Evolutionary conservation across 495 filamentous ascomycete species (phyloP).

Genomic region (Penicillium argentinense): DNA sequence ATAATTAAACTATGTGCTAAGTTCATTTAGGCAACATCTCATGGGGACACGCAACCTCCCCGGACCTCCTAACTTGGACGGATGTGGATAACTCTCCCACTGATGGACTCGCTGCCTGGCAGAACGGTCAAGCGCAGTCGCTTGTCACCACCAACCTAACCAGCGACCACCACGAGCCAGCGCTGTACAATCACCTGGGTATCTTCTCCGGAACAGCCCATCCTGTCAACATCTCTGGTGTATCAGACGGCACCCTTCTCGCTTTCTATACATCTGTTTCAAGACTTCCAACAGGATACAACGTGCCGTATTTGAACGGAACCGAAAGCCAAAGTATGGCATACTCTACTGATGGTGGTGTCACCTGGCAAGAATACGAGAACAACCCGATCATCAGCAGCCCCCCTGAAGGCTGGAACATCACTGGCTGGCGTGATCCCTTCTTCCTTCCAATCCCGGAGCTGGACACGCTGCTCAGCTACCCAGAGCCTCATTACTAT

Average conservation of each 20-base stretch:
- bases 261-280: conserved; percentile 15
- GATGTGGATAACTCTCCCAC: conserved; percentile 13
- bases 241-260: conserved; percentile 12
- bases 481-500: conserved; percentile 15
- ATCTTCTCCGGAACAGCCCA: conserved; percentile 15
- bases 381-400: conserved; percentile 14
- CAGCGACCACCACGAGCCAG: conserved; percentile 12
- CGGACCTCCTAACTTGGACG: conserved; percentile 14
- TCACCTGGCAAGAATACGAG: conserved; percentile 16
- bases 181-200: conserved; percentile 15
- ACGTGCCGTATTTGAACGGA: conserved; percentile 7
- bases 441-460: conserved; percentile 11
- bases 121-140: conserved; percentile 14
- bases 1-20: no score
- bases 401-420: conserved; percentile 12
- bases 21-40: conserved; percentile 11
- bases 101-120: conserved; percentile 14
- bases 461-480: conserved; percentile 8
- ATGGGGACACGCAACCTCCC: conserved; percentile 18
- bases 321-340: conserved; percentile 17
- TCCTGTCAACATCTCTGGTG: conserved; percentile 12
- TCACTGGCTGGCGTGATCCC: conserved; percentile 22
- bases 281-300: conserved; percentile 12
- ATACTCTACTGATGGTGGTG: conserved; percentile 12
- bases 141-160: conserved; percentile 15